Base-by-base conservation (phyloP, 495 filamentous ascomycete species). In the Penicillium silybi region DNA sequence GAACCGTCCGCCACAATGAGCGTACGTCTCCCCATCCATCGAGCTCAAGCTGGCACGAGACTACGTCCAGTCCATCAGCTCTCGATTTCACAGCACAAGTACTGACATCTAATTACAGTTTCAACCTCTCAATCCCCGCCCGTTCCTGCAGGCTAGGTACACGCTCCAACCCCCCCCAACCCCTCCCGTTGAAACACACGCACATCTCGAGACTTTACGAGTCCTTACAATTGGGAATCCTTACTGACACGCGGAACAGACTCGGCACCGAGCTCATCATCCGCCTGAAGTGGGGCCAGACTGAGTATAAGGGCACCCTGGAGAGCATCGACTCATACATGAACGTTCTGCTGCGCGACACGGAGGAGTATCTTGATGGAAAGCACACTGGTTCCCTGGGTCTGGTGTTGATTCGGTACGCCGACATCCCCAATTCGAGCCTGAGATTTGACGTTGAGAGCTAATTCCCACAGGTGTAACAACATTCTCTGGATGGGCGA, bases 241-340 rank as follows among this genome's bases (percentile, higher is more conserved):
- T 23, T 11, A 40, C 46, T 48, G 22, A 48, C 35, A 26, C 9
- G 11, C 29, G 27, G 29, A 55, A 57, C 63, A 92, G 88, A 48
- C 86, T 98, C 77, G 88, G 95, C 76, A 83, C 90, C 68, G 83
- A 91, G 66, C 81, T 98, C 64, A 77, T 92, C 48, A 85, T 98
- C 39, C 88, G 90, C 58, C 82, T 98, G 25, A 98, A 98, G 79
- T 98, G 93, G 93, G 90, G 90, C 58, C 85, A 96, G 65, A 93
- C 90, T 27, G 95, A 97, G 73, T 98, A 97, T 81, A 90, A 89
- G 66, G 93, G 93, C 58, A 82, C 80, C 40, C 82, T 98, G 48
- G 89, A 97, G 59, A 88, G 81, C 72, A 88, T 96, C 58, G 93
- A 98, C 75, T 91, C 87, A 61, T 98, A 97, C 81, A 96, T 98